phyloP scores from a whole-genome alignment of 768 basidiomycete species.

The Tylopilus plumbeoviolaceoides region DNA sequence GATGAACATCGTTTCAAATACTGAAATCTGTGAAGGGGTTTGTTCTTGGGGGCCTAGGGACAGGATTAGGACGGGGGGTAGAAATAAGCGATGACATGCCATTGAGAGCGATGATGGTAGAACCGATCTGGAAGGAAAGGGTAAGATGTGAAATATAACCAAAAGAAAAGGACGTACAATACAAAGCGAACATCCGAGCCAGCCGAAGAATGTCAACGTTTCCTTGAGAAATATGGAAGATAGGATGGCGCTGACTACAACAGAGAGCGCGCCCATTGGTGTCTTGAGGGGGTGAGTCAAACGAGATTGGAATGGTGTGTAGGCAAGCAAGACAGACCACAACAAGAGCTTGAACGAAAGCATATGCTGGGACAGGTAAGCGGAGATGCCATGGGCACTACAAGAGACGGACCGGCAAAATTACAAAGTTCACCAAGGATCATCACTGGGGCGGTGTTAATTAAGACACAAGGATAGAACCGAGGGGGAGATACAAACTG shows the following conservation, averaged over 20 bases:
- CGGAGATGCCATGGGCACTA: background rate
- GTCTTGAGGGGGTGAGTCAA: slow-evolving; percentile 45
- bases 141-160: background rate
- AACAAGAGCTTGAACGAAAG: slow-evolving; percentile 88
- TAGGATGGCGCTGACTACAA: slow-evolving; percentile 90
- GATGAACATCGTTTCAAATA: slow-evolving; percentile 78
- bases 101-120: slow-evolving; percentile 88
- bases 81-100: slow-evolving; percentile 36
- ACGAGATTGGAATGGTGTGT: background rate
- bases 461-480: background rate
- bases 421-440: slow-evolving; percentile 87
- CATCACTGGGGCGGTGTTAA: slow-evolving; percentile 58
- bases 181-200: slow-evolving; percentile 90
- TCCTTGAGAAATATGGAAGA: slow-evolving; percentile 94
- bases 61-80: background rate
- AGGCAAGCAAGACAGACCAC: slow-evolving; percentile 54
- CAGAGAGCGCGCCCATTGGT: slow-evolving; percentile 92
- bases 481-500: slow-evolving; percentile 36
- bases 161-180: slow-evolving; percentile 56
- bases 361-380: slow-evolving; percentile 53
- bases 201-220: slow-evolving; percentile 91
- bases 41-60: slow-evolving; percentile 60
- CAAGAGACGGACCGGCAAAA: slow-evolving; percentile 61
- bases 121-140: slow-evolving; percentile 55
- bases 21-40: slow-evolving; percentile 61